Evolutionary conservation across 805 yeast species (phyloP).

Genomic region (Priceomyces castillae): DNA sequence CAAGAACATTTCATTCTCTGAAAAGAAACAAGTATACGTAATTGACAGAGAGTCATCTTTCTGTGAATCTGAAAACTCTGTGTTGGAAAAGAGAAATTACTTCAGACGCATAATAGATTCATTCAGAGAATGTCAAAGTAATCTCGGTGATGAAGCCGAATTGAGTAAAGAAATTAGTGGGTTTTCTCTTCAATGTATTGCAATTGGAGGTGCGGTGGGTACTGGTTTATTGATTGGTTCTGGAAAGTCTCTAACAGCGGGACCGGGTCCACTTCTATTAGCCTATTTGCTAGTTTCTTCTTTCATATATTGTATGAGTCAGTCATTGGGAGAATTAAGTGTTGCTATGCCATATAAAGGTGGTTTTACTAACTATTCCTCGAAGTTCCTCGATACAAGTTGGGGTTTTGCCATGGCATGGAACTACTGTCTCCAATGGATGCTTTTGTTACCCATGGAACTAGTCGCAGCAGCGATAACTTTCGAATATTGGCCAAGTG

Average conservation of each 20-base stretch:
- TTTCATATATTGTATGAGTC: slow-evolving; percentile 21
- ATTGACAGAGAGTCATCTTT: not conserved
- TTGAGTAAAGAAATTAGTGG: slow-evolving; percentile 7
- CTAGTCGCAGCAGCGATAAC: slow-evolving; percentile 26
- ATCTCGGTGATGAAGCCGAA: slow-evolving; percentile 2
- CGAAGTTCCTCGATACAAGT: slow-evolving; percentile 21
- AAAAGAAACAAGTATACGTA: not conserved
- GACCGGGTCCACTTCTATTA: slow-evolving; percentile 21
- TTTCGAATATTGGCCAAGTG: slow-evolving; percentile 20
- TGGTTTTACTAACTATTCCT: slow-evolving; percentile 23
- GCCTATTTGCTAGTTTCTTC: slow-evolving; percentile 22
- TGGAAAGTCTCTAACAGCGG: slow-evolving; percentile 22
- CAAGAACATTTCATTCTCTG: not conserved
- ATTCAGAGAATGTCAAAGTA: slow-evolving; percentile 7
- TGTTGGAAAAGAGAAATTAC: not conserved
- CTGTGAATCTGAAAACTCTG: not conserved
- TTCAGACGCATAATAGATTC: slow-evolving; percentile 5
- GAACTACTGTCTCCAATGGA: slow-evolving; percentile 23
- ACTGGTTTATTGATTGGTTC: slow-evolving; percentile 26
- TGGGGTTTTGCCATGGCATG: slow-evolving; percentile 28
- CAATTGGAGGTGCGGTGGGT: slow-evolving; percentile 28
- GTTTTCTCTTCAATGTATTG: slow-evolving; percentile 20
- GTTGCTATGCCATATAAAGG: slow-evolving; percentile 23
- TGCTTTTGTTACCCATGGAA: slow-evolving; percentile 24
- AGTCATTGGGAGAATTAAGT: slow-evolving; percentile 25